Conservation (phyloP, 192 early-diverging fungal species). For the Entomortierella beljakovae region DNA sequence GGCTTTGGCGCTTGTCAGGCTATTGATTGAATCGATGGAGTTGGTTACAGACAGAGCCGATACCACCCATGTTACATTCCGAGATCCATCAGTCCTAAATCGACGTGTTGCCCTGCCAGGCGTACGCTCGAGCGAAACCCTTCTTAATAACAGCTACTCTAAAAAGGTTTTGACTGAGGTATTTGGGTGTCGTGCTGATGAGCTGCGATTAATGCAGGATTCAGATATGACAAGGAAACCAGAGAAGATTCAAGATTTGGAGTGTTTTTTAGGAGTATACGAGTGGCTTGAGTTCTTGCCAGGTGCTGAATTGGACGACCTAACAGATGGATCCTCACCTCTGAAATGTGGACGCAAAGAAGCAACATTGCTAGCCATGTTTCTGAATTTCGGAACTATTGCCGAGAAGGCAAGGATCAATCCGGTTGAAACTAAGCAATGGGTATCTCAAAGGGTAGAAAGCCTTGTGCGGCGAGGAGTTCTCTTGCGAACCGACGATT, state of each 20-base stretch:
- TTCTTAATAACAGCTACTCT: constrained; percentile 16
- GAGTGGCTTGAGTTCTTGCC: constrained; percentile 55
- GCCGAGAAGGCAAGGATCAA: constrained; percentile 19
- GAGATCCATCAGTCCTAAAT: constrained; percentile 29
- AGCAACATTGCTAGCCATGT: constrained; percentile 24
- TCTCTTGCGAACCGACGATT: constrained; percentile 1
- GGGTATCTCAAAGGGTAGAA: constrained; percentile 32
- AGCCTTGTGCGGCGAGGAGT: constrained; percentile 29
- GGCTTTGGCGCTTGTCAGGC: constrained; percentile 44
- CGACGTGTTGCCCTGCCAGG: constrained; percentile 29
- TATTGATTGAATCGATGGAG: constrained; percentile 15
- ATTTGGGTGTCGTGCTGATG: constrained; percentile 33
- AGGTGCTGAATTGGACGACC: constrained; percentile 32
- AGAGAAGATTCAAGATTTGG: constrained; percentile 47
- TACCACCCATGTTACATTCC: constrained; percentile 17
- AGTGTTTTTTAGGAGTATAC: constrained; percentile 39
- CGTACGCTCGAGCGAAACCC: constrained; percentile 20
- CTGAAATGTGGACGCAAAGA: constrained; percentile 24
- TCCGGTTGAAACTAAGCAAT: constrained; percentile 23
- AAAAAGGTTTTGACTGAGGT: constrained; percentile 7
- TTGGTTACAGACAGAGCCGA: constrained; percentile 22
- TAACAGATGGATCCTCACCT: not conserved
- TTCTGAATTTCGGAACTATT: constrained; percentile 39
- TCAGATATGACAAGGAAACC: constrained; percentile 38
- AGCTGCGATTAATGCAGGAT: constrained; percentile 41